These are phyloP conservation scores for Onygenales sp. DNA, from an alignment of 2,329 filamentous ascomycete species.

Conservation along the genomic window DNA sequence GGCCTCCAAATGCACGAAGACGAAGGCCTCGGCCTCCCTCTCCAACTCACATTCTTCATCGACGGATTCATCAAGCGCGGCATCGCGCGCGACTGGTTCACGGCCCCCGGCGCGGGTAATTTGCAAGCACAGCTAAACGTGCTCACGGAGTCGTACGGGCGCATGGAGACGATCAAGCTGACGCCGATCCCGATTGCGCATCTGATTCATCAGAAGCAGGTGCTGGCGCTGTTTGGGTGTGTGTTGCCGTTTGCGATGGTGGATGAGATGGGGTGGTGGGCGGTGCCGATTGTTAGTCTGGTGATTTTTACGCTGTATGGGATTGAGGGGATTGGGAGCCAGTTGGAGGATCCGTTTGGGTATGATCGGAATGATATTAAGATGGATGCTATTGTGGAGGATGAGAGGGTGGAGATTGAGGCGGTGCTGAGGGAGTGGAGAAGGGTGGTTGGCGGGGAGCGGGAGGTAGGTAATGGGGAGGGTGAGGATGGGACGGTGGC, in stretches of 20 bases:
- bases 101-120: constrained; percentile 48
- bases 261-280: constrained; percentile 54
- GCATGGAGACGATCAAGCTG: constrained; percentile 57
- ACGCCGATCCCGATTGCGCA: constrained; percentile 57
- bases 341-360: constrained; percentile 58
- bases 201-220: constrained; percentile 56
- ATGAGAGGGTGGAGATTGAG: constrained; percentile 48
- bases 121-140: constrained; percentile 50
- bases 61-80: constrained; percentile 52
- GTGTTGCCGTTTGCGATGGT: constrained; percentile 57
- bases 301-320: constrained; percentile 57
- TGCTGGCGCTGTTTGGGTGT: constrained; percentile 50
- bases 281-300: constrained; percentile 48
- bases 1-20: constrained; percentile 47
- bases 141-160: constrained; percentile 50
- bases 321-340: constrained; percentile 53
- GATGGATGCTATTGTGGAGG: constrained; percentile 56
- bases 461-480: constrained; percentile 4
- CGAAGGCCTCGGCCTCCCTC: constrained; percentile 48
- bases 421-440: constrained; percentile 53
- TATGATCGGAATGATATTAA: constrained; percentile 59
- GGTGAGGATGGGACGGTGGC: neutral
- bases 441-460: constrained; percentile 15
- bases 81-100: constrained; percentile 48
- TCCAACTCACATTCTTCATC: constrained; percentile 52